These are phyloP conservation scores for Litsea cubeba DNA, from an alignment of 164 flowering plant species.

Conservation along the genomic window DNA sequence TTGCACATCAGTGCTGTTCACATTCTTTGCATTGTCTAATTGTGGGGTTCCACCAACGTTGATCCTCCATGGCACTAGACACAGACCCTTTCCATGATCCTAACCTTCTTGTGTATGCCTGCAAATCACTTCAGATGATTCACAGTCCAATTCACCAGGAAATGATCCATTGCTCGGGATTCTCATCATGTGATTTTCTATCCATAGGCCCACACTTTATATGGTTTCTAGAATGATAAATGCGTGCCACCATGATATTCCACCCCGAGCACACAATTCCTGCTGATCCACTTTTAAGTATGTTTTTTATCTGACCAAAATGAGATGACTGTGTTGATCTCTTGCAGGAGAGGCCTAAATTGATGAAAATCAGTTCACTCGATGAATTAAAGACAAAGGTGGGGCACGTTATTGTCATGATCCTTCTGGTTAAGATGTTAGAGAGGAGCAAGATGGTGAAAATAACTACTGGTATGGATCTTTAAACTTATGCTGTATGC, in stretches of 20 bases:
- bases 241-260: background rate
- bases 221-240: background rate
- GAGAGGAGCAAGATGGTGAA: slow-evolving; percentile 96
- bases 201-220: background rate
- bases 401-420: slow-evolving; percentile 98
- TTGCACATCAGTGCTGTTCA: too few relatives aligned
- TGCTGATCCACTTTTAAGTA: background rate
- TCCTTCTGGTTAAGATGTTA: slow-evolving; percentile 95
- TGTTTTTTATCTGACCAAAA: background rate
- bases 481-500: slow-evolving; percentile 76
- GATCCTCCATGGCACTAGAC: background rate
- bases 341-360: slow-evolving; percentile 79
- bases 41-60: background rate
- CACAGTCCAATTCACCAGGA: background rate
- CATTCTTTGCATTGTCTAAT: background rate
- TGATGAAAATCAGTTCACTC: slow-evolving; percentile 95
- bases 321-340: background rate
- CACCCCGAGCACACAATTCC: background rate
- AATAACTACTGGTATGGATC: slow-evolving; percentile 79
- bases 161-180: background rate
- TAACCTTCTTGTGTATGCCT: background rate
- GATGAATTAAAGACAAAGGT: slow-evolving; percentile 96
- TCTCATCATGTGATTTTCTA: background rate
- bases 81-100: background rate
- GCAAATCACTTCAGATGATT: background rate